Base-by-base conservation (phyloP, 352 stramenopile genomes). In the Phytophthora idaei region DNA sequence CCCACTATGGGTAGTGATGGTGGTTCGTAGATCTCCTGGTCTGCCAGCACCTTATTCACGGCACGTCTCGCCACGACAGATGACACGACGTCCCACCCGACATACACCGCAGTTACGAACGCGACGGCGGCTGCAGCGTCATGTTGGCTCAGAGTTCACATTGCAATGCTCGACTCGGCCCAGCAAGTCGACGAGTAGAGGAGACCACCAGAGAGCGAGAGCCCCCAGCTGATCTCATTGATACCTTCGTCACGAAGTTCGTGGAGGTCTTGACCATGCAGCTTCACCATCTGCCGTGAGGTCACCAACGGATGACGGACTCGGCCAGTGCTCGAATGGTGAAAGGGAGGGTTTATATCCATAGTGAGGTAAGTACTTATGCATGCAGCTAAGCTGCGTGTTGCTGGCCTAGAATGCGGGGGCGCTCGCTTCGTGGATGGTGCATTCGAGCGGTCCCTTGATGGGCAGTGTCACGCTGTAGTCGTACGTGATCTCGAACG, bases 401-500 rank as follows among this genome's bases (percentile, higher is more conserved):
- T 27, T 21, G 4, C 14, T 36, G 27, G 36, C 60, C 69, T 66
- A 73, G 53, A 61, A 73, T 10, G 66, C 66, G 29, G 66, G 41
- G 14, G 66, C 60, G 14, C 12, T 39, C 28, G 51, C 51, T 48
- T 77, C 60, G 17, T 57, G 56, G 21, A 76, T 62, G 0, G 67
- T 62, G 46, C 73, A 71, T 29, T 73, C 61, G 28, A 77, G 57
- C 10, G 58, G 50, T 1, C 77, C 74, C 49, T 85, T 85, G 25
- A 81, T 58, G 3, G 69, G 70, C 10, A 81, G 63, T 17, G 69
- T 72, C 15, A 81, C 58, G 55, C 74, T 81, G 50, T 72, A 73
- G 46, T 77, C 76, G 55, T 80, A 83, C 32, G 73, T 80, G 67
- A 81, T 69, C 32, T 65, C 56, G 59, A 77, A 76, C 55, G 71